Evolutionary conservation across 208 protist species (phyloP).

Genomic region (Acanthamoeba rhysodes): DNA sequence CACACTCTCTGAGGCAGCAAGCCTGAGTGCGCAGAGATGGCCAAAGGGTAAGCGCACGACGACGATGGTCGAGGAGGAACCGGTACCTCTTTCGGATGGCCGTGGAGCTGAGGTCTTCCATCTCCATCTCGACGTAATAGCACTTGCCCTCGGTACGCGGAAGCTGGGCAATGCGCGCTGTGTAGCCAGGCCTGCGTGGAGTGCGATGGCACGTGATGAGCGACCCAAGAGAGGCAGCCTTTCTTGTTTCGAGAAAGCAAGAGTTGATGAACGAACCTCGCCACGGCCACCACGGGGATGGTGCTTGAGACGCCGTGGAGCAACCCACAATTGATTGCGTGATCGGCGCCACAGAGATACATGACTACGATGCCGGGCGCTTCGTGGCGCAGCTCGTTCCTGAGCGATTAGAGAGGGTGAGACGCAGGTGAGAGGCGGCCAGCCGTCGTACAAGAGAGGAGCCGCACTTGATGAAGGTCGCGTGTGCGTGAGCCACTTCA

Average conservation of each 20-base stretch:
- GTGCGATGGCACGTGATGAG: neutral
- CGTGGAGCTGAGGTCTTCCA: conserved; percentile 29
- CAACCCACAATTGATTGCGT: neutral
- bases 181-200: neutral
- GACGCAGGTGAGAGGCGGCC: too few species aligned
- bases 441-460: neutral
- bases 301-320: neutral
- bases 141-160: neutral
- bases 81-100: neutral
- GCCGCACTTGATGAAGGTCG: neutral
- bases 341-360: conserved; percentile 61
- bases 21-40: neutral
- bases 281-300: neutral
- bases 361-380: conserved; percentile 18
- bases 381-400: neutral
- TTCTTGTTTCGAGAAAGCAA: too few species aligned
- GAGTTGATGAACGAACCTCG: neutral
- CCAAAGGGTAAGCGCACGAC: neutral
- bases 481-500: neutral
- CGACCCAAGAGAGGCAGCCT: neutral
- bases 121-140: conserved; percentile 43
- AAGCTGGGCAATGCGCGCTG: neutral
- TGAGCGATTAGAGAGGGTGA: neutral
- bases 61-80: neutral
- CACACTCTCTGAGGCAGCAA: neutral